Evolutionary conservation across 106 monocot genomes (phyloP).

Genomic region (Dendrobium catenatum): DNA sequence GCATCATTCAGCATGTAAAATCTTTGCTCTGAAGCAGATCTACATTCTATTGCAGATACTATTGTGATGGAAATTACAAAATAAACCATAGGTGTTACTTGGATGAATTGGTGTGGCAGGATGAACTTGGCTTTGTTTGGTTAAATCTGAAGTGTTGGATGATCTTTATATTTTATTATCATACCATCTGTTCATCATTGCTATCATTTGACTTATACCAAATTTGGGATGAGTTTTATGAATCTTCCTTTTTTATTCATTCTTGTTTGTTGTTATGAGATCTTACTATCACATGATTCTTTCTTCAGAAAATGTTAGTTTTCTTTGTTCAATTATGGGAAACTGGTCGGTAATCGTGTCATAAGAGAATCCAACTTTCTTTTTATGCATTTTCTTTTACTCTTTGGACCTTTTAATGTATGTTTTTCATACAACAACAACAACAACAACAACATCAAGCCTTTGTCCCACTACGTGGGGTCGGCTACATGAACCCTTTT

Average conservation of each 20-base stretch:
- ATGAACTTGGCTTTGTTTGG: no score
- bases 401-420: background rate
- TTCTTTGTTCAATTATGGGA: background rate
- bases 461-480: no score
- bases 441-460: no score
- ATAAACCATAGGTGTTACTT: no score
- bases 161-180: background rate
- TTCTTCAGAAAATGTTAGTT: background rate
- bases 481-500: no score
- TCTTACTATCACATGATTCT: background rate
- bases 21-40: no score
- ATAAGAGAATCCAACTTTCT: background rate
- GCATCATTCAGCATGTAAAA: no score
- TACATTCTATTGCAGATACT: no score
- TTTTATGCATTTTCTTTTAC: background rate
- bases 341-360: background rate
- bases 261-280: background rate
- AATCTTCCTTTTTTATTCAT: background rate
- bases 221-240: background rate
- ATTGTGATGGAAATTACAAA: no score
- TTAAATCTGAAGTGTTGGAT: no score
- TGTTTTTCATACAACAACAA: no score
- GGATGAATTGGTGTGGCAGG: no score
- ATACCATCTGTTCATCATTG: background rate
- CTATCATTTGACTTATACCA: background rate